Evolutionary conservation across 805 yeast species (phyloP).

Genomic region (Zygotorulaspora chibaensis): DNA sequence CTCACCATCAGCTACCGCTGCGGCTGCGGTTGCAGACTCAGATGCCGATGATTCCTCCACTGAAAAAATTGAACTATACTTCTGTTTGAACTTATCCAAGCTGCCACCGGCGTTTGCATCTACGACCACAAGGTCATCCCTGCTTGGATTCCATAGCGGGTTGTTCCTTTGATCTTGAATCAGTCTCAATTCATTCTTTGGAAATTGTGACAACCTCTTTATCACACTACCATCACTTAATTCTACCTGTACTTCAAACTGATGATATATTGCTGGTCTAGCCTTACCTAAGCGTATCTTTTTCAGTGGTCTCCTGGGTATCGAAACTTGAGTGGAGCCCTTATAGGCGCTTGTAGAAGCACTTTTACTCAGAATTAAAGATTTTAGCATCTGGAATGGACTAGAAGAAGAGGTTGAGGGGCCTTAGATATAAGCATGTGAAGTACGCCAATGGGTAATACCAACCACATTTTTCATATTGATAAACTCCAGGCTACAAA

Average conservation of each 20-base stretch:
- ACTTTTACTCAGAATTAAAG: slow-evolving; percentile 9
- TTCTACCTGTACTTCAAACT: slow-evolving; percentile 85
- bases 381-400: slow-evolving; percentile 5
- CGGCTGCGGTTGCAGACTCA: slow-evolving; percentile 2
- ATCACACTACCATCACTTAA: slow-evolving; percentile 92
- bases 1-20: slow-evolving; percentile 10
- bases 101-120: slow-evolving; percentile 86
- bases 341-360: slow-evolving; percentile 27
- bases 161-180: slow-evolving; percentile 85
- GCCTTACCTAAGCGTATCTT: slow-evolving; percentile 77
- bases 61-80: slow-evolving; percentile 48
- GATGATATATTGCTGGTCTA: slow-evolving; percentile 88
- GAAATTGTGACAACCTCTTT: slow-evolving; percentile 76
- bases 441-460: too few species aligned
- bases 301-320: slow-evolving; percentile 56
- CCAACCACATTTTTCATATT: background rate
- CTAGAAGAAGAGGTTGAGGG: background rate
- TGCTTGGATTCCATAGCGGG: slow-evolving; percentile 83
- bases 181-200: slow-evolving; percentile 80
- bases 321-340: slow-evolving; percentile 22
- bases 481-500: background rate
- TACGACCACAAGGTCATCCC: slow-evolving; percentile 66
- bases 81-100: slow-evolving; percentile 67
- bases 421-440: too few species aligned
- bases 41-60: slow-evolving; percentile 29